These are phyloP conservation scores for Neonectria punicea DNA, from an alignment of 2,329 filamentous ascomycete genomes.

Conservation along the genomic window DNA sequence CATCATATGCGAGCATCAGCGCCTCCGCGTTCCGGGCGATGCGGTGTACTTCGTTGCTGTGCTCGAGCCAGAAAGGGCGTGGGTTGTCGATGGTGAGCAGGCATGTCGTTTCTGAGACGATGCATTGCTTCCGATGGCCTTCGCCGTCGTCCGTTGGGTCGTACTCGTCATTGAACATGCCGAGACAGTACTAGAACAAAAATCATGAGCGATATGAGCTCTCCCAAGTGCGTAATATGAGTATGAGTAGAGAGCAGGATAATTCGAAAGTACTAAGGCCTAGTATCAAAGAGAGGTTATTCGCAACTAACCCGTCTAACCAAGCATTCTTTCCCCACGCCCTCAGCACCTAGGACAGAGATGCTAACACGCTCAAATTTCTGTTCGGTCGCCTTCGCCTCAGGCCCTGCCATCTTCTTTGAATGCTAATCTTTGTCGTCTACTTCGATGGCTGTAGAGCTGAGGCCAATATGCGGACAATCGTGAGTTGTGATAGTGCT, in stretches of 20 bases:
- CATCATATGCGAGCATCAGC: conserved; percentile 32
- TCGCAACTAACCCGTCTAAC: conserved; percentile 32
- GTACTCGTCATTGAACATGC: not conserved
- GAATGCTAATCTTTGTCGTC: too few relatives aligned
- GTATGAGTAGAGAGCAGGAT: not conserved
- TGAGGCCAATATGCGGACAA: not conserved
- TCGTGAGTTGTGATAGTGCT: not conserved
- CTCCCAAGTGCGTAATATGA: not conserved
- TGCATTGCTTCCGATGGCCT: not conserved
- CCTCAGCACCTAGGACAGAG: conserved; percentile 29
- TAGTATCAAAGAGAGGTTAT: not conserved
- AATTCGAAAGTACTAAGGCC: not conserved
- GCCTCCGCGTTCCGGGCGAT: conserved; percentile 29
- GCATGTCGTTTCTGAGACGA: not conserved
- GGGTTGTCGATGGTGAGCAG: conserved; percentile 14
- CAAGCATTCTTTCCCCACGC: conserved; percentile 34
- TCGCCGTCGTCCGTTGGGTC: not conserved
- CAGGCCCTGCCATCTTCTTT: not conserved
- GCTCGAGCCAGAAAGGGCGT: conserved; percentile 13
- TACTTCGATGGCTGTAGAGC: not conserved
- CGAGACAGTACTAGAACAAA: not conserved
- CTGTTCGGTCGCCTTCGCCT: conserved; percentile 2
- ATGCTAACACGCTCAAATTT: conserved; percentile 25
- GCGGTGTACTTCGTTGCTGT: conserved; percentile 16
- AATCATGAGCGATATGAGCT: not conserved